Evolutionary conservation across 768 basidiomycete species (phyloP).

Genomic region (Tylopilus rubrobrunneus): DNA sequence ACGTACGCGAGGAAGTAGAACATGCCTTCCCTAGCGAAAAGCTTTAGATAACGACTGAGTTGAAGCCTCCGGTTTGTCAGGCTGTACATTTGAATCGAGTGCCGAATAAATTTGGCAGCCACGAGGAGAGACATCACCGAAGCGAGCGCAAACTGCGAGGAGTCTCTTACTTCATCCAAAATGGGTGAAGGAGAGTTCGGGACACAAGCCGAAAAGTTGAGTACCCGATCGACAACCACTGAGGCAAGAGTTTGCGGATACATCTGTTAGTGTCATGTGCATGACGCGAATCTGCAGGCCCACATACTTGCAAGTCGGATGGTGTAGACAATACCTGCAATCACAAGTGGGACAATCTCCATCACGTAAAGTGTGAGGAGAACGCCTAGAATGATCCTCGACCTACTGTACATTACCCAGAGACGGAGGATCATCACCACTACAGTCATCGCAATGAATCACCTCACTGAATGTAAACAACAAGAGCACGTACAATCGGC

Average conservation of each 20-base stretch:
- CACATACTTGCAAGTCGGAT: background rate
- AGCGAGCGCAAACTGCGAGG: background rate
- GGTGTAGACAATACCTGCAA: background rate
- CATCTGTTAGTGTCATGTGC: background rate
- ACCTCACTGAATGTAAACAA: background rate
- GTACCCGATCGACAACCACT: background rate
- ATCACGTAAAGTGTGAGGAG: slow-evolving; percentile 7
- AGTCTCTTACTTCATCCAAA: background rate
- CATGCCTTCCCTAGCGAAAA: slow-evolving; percentile 4
- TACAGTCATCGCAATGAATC: background rate
- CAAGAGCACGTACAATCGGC: slow-evolving; percentile 9
- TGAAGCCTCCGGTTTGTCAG: background rate
- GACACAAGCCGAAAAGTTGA: background rate
- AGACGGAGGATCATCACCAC: slow-evolving; percentile 18
- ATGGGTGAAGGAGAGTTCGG: background rate
- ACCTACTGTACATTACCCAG: slow-evolving; percentile 10
- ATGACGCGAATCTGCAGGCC: background rate
- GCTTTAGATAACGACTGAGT: background rate
- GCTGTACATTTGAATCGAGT: background rate
- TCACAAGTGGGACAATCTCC: slow-evolving; percentile 1
- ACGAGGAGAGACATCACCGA: background rate
- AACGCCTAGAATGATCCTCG: slow-evolving; percentile 4
- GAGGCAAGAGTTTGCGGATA: background rate
- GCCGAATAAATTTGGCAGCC: background rate
- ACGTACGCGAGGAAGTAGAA: slow-evolving; percentile 10